phyloP scores from a whole-genome alignment of 345 rosid species.

The Eucalyptus regnans region DNA sequence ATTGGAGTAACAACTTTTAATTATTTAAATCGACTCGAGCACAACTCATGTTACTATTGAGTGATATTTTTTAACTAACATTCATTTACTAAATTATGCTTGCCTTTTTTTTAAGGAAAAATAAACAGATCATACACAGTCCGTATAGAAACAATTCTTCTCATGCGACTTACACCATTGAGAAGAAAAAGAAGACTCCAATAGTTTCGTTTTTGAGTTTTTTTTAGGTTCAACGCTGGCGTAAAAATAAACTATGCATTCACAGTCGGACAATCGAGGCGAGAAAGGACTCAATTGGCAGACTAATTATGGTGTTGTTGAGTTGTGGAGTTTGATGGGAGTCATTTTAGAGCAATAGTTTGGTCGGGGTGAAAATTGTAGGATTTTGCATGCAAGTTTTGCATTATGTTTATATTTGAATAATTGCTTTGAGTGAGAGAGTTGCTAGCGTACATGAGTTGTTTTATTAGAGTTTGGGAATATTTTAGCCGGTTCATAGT shows the following conservation, averaged over 20 bases:
- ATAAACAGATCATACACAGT: background rate
- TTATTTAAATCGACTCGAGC: background rate
- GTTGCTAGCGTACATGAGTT: accelerated
- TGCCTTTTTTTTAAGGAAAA: background rate
- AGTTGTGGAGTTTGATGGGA: no score
- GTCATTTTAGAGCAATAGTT: accelerated
- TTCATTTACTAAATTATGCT: no score
- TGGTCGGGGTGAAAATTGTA: no score
- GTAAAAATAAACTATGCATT: background rate
- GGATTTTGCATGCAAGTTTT: no score
- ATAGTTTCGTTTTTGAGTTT: background rate
- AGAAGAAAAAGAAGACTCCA: background rate
- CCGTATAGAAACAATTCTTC: background rate
- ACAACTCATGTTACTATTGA: background rate
- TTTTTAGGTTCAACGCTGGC: background rate
- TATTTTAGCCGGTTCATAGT: no score
- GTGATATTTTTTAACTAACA: background rate
- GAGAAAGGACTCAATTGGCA: background rate
- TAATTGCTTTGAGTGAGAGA: no score
- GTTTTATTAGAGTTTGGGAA: accelerated
- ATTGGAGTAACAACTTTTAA: background rate
- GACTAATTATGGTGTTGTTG: no score
- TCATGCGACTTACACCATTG: background rate
- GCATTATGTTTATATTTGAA: no score
- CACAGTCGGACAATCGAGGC: background rate